Evolutionary conservation across 805 yeast genomes (phyloP).

Genomic region (Saccharomycopsis synnaedendra): DNA sequence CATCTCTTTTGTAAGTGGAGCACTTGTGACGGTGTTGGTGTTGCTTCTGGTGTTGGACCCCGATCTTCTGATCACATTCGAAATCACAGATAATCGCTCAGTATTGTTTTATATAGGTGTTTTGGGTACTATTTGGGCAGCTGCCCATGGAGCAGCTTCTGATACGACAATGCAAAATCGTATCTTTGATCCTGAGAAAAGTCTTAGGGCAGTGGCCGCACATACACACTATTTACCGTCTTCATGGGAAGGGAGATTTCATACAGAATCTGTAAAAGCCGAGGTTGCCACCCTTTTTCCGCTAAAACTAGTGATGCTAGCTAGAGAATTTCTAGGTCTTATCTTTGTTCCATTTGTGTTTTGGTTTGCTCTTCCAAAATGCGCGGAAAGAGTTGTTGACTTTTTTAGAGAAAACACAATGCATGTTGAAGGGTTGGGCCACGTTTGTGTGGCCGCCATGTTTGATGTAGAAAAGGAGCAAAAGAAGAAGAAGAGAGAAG

Average conservation of each 20-base stretch:
- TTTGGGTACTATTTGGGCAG: slow-evolving; percentile 81
- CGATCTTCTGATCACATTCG: slow-evolving; percentile 83
- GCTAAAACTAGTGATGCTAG: slow-evolving; percentile 54
- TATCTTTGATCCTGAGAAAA: slow-evolving; percentile 92
- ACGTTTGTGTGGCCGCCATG: slow-evolving; percentile 90
- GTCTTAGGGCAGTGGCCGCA: slow-evolving; percentile 67
- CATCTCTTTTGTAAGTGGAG: slow-evolving; percentile 69
- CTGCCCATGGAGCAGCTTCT: slow-evolving; percentile 62
- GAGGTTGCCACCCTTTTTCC: slow-evolving; percentile 77
- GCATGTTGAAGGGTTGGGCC: slow-evolving; percentile 90
- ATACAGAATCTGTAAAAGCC: slow-evolving; percentile 71
- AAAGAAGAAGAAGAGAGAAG: slow-evolving; percentile 23
- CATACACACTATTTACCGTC: slow-evolving; percentile 86
- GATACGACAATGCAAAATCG: slow-evolving; percentile 17
- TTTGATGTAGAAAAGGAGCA: slow-evolving; percentile 52
- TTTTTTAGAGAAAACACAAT: slow-evolving; percentile 84
- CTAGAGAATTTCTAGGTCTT: slow-evolving; percentile 74
- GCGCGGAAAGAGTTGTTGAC: slow-evolving; percentile 70
- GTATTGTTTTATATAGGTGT: slow-evolving; percentile 81
- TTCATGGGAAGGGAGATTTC: slow-evolving; percentile 77
- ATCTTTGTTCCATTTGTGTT: slow-evolving; percentile 81
- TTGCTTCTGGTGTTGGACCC: slow-evolving; percentile 72
- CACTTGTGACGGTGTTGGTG: slow-evolving; percentile 81
- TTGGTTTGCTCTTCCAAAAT: slow-evolving; percentile 69
- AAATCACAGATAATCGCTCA: slow-evolving; percentile 68